Evolutionary conservation across 805 yeast genomes (phyloP), one percentile per base, ranked within the genome.

Genomic region (Candida montana): DNA sequence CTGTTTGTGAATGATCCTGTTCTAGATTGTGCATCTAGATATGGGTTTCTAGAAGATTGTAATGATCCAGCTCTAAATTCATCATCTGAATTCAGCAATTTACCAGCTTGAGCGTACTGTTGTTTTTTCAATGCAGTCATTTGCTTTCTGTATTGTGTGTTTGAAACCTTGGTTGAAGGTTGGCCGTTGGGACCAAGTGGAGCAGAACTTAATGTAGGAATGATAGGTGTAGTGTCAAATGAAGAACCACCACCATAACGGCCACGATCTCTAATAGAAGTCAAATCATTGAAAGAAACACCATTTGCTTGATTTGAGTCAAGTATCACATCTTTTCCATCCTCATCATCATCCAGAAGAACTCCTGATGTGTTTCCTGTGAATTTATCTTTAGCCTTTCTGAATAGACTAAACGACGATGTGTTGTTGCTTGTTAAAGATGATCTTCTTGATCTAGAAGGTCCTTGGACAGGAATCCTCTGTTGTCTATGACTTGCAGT

Each of bases 221-320:
- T 83, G 47, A 81, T 77, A 8, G 93, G 90, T 0, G 87, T 72
- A 0, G 90, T 72, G 47, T 81, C 87, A 41, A 67, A 59, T 31
- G 57, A 37, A 33, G 63, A 46, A 37, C 69, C 65, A 16, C 72
- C 65, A 4, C 81, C 82, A 54, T 81, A 82, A 26, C 86, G 75
- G 5, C 85, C 85, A 31, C 83, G 71, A 49, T 81, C 86, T 38
- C 82, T 66, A 2, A 81, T 62, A 37, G 80, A 81, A 19, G 78
- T 65, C 9, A 85, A 64, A 52, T 84, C 90, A 47, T 75, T 77
- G 48, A 81, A 80, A 0, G 87, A 74, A 47, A 82, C 62, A 20
- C 60, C 58, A 7, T 65, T 58, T 2, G 65, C 68, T 16, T 64
- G 62, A 5, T 53, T 44, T 15, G 57, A 53, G 26, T 59, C 64